phyloP scores from a whole-genome alignment of 768 basidiomycete genomes.

The Lentinula detonsa region DNA sequence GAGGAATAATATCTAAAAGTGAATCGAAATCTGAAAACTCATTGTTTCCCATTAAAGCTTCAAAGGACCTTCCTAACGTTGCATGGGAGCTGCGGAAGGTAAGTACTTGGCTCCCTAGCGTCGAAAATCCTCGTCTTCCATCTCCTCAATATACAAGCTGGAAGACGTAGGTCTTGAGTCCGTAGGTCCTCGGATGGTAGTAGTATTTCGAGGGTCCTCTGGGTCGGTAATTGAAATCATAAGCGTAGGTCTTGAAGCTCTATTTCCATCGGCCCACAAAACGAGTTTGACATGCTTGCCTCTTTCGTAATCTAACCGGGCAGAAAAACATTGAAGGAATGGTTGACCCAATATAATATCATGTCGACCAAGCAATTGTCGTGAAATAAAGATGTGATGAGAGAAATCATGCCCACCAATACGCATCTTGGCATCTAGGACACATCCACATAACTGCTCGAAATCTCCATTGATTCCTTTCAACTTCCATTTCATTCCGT shows the following conservation, averaged over 20 bases:
- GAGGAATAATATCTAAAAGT: background rate
- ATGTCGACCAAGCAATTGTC: background rate
- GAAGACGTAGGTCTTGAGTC: background rate
- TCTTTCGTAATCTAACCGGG: slow-evolving; percentile 5
- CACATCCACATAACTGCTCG: slow-evolving; percentile 11
- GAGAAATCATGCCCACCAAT: slow-evolving; percentile 16
- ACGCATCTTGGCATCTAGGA: slow-evolving; percentile 9
- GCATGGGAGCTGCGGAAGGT: background rate
- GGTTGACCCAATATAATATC: slow-evolving; percentile 17
- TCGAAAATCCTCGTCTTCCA: background rate
- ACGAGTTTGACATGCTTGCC: background rate
- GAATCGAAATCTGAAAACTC: slow-evolving; percentile 2
- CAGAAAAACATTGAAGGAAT: slow-evolving; percentile 9
- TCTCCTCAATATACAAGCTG: background rate
- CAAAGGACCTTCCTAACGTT: slow-evolving; percentile 9
- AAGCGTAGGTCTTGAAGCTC: background rate
- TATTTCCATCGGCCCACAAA: background rate
- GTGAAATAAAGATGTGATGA: slow-evolving; percentile 22
- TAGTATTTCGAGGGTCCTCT: slow-evolving; percentile 1
- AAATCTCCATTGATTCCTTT: slow-evolving; percentile 17
- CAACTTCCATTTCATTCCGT: slow-evolving; percentile 19
- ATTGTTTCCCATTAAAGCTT: slow-evolving; percentile 6
- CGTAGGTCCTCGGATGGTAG: background rate
- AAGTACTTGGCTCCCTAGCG: background rate
- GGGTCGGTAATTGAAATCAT: background rate